These are phyloP conservation scores for Leccinum obscurum DNA, from an alignment of 768 basidiomycete species.

Conservation along the genomic window DNA sequence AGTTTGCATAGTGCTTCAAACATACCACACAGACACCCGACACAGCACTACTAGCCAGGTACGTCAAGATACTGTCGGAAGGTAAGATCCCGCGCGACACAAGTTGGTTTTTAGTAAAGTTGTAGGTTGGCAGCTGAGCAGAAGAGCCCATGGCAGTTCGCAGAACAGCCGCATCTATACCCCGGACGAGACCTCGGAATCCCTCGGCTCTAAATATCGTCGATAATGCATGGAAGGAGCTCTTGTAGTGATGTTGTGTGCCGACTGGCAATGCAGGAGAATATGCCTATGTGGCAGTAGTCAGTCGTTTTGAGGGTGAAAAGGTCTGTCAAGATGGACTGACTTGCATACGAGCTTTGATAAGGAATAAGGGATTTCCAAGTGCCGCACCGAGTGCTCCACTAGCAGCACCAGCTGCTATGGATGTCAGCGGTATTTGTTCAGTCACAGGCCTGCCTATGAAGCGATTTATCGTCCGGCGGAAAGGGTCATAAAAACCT, in stretches of 20 bases:
- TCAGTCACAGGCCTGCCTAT: conserved; percentile 64
- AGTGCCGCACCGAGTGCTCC: conserved; percentile 86
- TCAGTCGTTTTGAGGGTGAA: conserved; percentile 3
- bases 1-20: conserved; percentile 15
- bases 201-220: conserved; percentile 82
- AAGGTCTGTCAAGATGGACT: neutral
- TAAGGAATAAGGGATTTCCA: conserved; percentile 90
- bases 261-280: conserved; percentile 94
- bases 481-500: conserved; percentile 97
- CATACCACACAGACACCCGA: conserved; percentile 91
- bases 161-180: conserved; percentile 91
- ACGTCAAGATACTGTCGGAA: conserved; percentile 82
- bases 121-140: conserved; percentile 95
- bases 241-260: conserved; percentile 90
- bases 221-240: conserved; percentile 74
- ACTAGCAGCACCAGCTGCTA: conserved; percentile 85
- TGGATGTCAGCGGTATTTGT: conserved; percentile 72
- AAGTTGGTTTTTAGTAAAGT: conserved; percentile 84
- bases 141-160: conserved; percentile 95
- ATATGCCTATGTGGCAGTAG: conserved; percentile 63
- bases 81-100: conserved; percentile 66
- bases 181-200: conserved; percentile 77
- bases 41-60: conserved; percentile 81
- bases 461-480: conserved; percentile 64
- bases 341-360: conserved; percentile 98